Conservation (phyloP, 768 basidiomycete genomes). For the Asterophora parasitica region DNA sequence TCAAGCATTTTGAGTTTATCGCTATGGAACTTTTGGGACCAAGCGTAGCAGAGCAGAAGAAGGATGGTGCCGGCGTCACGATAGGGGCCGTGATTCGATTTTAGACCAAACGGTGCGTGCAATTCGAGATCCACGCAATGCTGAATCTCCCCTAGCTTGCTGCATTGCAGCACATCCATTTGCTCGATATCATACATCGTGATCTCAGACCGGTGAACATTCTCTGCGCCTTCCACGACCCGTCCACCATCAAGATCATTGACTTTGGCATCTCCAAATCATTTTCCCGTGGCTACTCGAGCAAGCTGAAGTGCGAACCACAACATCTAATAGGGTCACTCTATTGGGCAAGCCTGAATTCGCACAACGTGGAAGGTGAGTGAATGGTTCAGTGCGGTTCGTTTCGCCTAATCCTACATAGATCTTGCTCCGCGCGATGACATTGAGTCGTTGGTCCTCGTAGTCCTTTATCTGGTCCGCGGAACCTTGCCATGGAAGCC, state of each 20-base stretch:
- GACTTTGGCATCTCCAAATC: slow-evolving; percentile 27
- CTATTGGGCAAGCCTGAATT: slow-evolving; percentile 28
- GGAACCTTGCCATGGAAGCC: slow-evolving; percentile 35
- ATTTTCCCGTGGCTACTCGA: slow-evolving; percentile 7
- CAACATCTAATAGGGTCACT: slow-evolving; percentile 24
- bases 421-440: slow-evolving; percentile 41
- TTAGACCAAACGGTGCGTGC: slow-evolving; percentile 21
- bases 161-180: slow-evolving; percentile 27
- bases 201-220: slow-evolving; percentile 34
- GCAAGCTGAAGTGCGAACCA: slow-evolving; percentile 14
- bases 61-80: slow-evolving; percentile 11
- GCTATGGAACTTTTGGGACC: slow-evolving; percentile 27
- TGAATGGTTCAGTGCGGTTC: neutral
- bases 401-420: slow-evolving; percentile 1
- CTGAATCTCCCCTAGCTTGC: slow-evolving; percentile 17
- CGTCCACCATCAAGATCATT: slow-evolving; percentile 23
- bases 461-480: slow-evolving; percentile 51
- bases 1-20: slow-evolving; percentile 32
- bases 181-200: slow-evolving; percentile 28
- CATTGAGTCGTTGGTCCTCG: slow-evolving; percentile 51
- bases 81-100: slow-evolving; percentile 20
- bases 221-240: slow-evolving; percentile 20
- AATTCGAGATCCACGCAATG: neutral
- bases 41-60: slow-evolving; percentile 15
- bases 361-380: slow-evolving; percentile 28